Conservation (phyloP, 768 basidiomycete species). For the Suillus subaureus region DNA sequence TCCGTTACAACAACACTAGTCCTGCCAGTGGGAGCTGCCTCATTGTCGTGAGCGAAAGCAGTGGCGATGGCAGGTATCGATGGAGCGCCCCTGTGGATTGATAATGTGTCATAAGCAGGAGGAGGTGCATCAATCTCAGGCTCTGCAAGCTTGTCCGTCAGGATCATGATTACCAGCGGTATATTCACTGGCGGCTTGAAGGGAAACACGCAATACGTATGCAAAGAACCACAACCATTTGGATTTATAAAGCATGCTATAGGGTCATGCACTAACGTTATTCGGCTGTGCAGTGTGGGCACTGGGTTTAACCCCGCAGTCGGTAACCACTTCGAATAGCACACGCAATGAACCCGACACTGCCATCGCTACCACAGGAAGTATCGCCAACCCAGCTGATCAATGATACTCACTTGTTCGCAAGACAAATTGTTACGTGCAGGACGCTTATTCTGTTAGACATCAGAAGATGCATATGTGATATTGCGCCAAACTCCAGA, state of each 20-base stretch:
- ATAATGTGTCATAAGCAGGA: slow-evolving; percentile 4
- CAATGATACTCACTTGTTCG: neutral
- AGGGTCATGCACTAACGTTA: neutral
- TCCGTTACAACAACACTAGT: neutral
- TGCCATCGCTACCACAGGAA: neutral
- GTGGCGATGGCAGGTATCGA: neutral
- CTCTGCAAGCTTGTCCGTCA: neutral
- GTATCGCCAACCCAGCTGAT: neutral
- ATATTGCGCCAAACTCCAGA: neutral
- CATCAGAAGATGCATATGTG: neutral
- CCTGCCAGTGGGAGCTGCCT: neutral
- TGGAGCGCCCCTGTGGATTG: neutral
- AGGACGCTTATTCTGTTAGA: neutral
- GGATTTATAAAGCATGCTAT: neutral
- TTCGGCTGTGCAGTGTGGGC: neutral
- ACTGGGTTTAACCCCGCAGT: neutral
- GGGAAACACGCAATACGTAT: neutral
- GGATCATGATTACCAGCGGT: neutral
- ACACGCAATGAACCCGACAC: neutral
- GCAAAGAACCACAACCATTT: neutral
- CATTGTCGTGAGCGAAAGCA: neutral
- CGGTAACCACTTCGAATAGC: neutral
- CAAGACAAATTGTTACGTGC: neutral
- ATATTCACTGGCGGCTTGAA: neutral
- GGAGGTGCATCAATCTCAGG: neutral